A percentile compares a stretch with the other conserved stretches of the same genome.
Evolutionary conservation across 768 basidiomycete genomes (phyloP).

Genomic region (Hygrophoropsis aurantiaca): DNA sequence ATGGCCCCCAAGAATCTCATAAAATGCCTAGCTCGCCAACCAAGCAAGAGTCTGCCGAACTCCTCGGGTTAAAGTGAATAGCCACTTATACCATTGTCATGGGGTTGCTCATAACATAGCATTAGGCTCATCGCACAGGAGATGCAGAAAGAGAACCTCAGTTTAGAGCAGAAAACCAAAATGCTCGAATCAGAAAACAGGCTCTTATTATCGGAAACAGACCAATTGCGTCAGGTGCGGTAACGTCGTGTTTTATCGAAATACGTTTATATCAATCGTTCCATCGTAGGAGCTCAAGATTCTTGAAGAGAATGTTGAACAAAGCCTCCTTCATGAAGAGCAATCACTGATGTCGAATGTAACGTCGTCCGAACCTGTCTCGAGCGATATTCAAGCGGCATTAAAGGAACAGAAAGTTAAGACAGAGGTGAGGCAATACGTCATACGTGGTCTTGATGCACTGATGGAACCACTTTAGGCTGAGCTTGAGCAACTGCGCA

Average conservation of each 20-base stretch:
- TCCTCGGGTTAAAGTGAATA: slow-evolving; percentile 78
- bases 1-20: slow-evolving; percentile 28
- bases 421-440: slow-evolving; percentile 46
- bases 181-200: slow-evolving; percentile 78
- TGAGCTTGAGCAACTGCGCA: slow-evolving; percentile 70
- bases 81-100: neutral
- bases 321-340: slow-evolving; percentile 54
- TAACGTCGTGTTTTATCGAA: neutral
- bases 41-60: slow-evolving; percentile 64
- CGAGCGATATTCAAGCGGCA: slow-evolving; percentile 40
- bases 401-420: slow-evolving; percentile 50
- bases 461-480: slow-evolving; percentile 33
- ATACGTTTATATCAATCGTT: slow-evolving; percentile 1
- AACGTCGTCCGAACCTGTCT: slow-evolving; percentile 8
- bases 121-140: slow-evolving; percentile 83
- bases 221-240: slow-evolving; percentile 71
- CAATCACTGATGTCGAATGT: slow-evolving; percentile 31
- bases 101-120: slow-evolving; percentile 2
- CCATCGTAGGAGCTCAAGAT: slow-evolving; percentile 63
- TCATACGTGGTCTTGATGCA: neutral
- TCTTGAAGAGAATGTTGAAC: slow-evolving; percentile 75
- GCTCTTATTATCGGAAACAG: slow-evolving; percentile 51
- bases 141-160: slow-evolving; percentile 77
- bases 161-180: slow-evolving; percentile 61
- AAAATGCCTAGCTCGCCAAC: slow-evolving; percentile 30